Evolutionary conservation across 495 filamentous ascomycete genomes (phyloP).

Genomic region (Penicillium angulare): DNA sequence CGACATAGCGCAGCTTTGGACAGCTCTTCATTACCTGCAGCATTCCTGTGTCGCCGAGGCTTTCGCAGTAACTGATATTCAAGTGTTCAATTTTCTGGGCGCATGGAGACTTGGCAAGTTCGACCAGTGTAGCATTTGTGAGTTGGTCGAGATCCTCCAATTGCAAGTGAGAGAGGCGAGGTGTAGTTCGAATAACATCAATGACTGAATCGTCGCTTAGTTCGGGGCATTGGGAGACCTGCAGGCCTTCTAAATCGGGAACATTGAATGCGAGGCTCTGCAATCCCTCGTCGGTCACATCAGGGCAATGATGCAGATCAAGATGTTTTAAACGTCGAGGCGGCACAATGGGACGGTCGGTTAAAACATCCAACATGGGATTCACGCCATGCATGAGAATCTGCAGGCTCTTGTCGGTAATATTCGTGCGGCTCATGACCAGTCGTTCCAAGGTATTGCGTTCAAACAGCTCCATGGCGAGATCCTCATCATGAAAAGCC

Average conservation of each 20-base stretch:
- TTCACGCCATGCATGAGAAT: constrained; percentile 70
- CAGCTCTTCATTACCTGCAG: constrained; percentile 77
- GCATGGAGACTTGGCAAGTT: constrained; percentile 74
- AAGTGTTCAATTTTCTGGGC: constrained; percentile 70
- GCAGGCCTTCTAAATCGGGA: constrained; percentile 77
- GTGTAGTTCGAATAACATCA: constrained; percentile 69
- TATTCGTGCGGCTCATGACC: constrained; percentile 71
- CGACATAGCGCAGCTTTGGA: constrained; percentile 62
- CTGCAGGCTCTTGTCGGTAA: constrained; percentile 69
- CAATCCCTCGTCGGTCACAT: constrained; percentile 69
- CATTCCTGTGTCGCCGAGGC: constrained; percentile 80
- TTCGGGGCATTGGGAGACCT: constrained; percentile 67
- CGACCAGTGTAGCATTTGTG: constrained; percentile 69
- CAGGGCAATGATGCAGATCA: constrained; percentile 75
- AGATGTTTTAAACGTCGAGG: constrained; percentile 79
- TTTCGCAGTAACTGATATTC: constrained; percentile 86
- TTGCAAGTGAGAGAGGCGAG: constrained; percentile 80
- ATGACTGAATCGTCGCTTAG: constrained; percentile 73
- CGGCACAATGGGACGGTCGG: constrained; percentile 70
- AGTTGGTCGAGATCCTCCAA: constrained; percentile 80
- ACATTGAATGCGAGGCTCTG: constrained; percentile 67
- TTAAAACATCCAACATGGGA: constrained; percentile 75
- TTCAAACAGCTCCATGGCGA: constrained; percentile 70
- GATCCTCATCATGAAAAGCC: constrained; percentile 69
- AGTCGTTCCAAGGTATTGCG: constrained; percentile 80